These are phyloP conservation scores for Speleostelium caveatum DNA, from an alignment of 78 protist genomes.

Conservation along the genomic window DNA sequence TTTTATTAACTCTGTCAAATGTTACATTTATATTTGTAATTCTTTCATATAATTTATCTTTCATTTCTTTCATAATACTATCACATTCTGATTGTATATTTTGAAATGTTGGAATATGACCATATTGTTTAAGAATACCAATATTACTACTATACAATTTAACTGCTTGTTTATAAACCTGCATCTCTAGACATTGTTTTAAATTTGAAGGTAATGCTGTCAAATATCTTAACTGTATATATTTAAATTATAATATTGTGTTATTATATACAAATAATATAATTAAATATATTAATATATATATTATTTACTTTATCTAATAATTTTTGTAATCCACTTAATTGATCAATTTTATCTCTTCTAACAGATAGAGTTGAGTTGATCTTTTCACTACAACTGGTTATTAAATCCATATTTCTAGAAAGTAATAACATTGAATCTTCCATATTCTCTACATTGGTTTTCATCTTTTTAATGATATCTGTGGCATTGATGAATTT, in stretches of 20 bases:
- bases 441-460: conserved; percentile 91
- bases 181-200: conserved; percentile 82
- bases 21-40: conserved; percentile 18
- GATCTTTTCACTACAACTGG: conserved; percentile 71
- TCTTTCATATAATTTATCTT: conserved; percentile 47
- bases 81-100: conserved; percentile 78
- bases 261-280: neutral
- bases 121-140: conserved; percentile 86
- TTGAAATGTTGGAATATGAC: conserved; percentile 92
- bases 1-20: neutral
- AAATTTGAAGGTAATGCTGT: conserved; percentile 93
- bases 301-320: conserved; percentile 71
- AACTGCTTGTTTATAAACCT: conserved; percentile 85
- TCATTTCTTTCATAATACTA: conserved; percentile 55
- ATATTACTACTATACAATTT: conserved; percentile 81
- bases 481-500: conserved; percentile 96
- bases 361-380: conserved; percentile 76
- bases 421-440: conserved; percentile 84
- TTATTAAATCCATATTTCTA: conserved; percentile 82
- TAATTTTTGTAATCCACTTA: conserved; percentile 79
- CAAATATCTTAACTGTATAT: conserved; percentile 86
- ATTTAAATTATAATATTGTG: neutral
- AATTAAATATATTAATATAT: neutral
- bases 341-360: conserved; percentile 83
- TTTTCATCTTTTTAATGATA: conserved; percentile 93